A percentile compares a stretch with the other conserved stretches of the same genome.
These are phyloP conservation scores for Lathyrus aphaca DNA, from an alignment of 306 rosid species.

Conservation along the genomic window DNA sequence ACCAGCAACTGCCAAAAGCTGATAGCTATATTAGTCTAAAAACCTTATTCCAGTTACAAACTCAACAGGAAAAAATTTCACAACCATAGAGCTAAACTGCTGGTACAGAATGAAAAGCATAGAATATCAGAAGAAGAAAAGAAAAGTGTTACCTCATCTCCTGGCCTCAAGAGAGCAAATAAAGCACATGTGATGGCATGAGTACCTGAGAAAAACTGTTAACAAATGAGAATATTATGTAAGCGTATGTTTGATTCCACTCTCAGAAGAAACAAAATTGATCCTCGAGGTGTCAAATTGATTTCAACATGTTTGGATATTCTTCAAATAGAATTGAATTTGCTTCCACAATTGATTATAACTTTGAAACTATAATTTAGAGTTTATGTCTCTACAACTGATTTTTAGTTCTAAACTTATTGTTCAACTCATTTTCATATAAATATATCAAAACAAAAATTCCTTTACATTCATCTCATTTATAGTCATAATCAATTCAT, in stretches of 20 bases:
- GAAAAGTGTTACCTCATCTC: conserved; percentile 79
- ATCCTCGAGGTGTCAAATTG: background rate
- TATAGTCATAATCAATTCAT: background rate
- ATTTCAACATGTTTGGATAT: background rate
- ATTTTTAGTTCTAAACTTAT: too few relatives aligned
- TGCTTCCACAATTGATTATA: background rate
- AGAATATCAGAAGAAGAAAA: conserved; percentile 10
- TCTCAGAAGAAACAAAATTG: background rate
- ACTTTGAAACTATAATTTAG: too few relatives aligned
- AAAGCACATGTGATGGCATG: conserved; percentile 94
- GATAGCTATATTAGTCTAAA: conserved; percentile 60
- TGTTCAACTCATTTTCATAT: too few relatives aligned
- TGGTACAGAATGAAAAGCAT: conserved; percentile 35
- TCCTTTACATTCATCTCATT: background rate
- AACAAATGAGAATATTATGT: conserved; percentile 37
- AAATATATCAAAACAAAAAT: background rate
- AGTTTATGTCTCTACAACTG: background rate
- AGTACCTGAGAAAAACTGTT: conserved; percentile 98
- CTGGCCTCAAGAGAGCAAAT: conserved; percentile 81
- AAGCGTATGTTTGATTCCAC: background rate
- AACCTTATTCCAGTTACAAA: conserved; percentile 37
- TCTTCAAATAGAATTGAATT: background rate
- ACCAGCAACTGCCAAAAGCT: conserved; percentile 98
- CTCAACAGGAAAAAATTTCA: conserved; percentile 8
- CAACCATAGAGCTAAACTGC: conserved; percentile 11